Percentiles rank a stretch among this genome's conserved stretches.
phyloP scores from a whole-genome alignment of 371 early-diverging fungal genomes.

The Basidiobolus meristosporus region DNA sequence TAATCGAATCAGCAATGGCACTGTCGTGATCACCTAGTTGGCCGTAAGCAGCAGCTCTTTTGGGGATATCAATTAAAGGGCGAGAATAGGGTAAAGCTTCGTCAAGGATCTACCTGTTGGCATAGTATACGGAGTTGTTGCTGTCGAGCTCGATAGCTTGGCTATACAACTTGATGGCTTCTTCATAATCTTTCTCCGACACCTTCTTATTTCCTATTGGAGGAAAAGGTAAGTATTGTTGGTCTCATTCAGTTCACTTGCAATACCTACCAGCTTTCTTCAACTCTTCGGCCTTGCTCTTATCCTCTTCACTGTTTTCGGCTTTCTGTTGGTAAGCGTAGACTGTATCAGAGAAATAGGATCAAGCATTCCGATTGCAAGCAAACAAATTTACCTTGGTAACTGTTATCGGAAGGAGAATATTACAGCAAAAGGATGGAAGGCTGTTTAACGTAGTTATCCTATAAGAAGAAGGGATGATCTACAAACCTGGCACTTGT shows the following conservation, averaged over 20 bases:
- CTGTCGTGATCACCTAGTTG: slow-evolving; percentile 69
- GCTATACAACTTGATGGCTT: slow-evolving; percentile 75
- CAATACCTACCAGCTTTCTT: slow-evolving; percentile 40
- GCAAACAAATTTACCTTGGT: too few relatives aligned
- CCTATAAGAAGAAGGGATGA: too few relatives aligned
- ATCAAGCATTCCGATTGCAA: too few relatives aligned
- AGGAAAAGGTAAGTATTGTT: neutral
- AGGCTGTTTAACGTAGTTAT: too few relatives aligned
- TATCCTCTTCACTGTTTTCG: slow-evolving; percentile 28
- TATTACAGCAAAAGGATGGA: too few relatives aligned
- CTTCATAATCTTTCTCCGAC: slow-evolving; percentile 54
- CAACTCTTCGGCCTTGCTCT: slow-evolving; percentile 64
- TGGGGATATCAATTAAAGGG: neutral
- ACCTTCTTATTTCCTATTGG: slow-evolving; percentile 57
- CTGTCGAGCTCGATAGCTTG: slow-evolving; percentile 73
- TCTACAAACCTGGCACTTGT: too few relatives aligned
- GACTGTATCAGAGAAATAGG: too few relatives aligned
- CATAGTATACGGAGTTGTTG: slow-evolving; percentile 79
- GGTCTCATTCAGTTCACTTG: neutral
- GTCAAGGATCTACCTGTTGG: slow-evolving; percentile 59
- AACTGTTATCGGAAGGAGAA: too few relatives aligned
- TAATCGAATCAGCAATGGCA: slow-evolving; percentile 72
- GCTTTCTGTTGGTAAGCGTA: too few relatives aligned
- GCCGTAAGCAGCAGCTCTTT: slow-evolving; percentile 85
- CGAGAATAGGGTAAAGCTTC: neutral